A percentile compares a stretch with the other conserved stretches of the same genome.
These are phyloP conservation scores for Aureobasidium sp. DNA, from an alignment of 2,329 filamentous ascomycete genomes.

Conservation along the genomic window DNA sequence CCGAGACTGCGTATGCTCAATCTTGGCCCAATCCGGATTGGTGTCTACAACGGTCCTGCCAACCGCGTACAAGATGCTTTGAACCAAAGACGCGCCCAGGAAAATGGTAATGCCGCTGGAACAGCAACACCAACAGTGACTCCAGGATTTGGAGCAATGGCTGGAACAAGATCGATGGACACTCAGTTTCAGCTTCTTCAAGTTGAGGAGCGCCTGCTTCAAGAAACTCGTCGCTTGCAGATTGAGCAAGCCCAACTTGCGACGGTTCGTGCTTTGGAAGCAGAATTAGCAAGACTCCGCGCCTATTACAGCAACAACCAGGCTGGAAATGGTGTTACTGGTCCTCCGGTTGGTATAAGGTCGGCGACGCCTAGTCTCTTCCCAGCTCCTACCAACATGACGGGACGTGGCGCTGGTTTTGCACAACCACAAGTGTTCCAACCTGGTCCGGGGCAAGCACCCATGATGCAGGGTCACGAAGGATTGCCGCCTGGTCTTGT, in stretches of 20 bases:
- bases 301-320: conserved; percentile 22
- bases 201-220: conserved; percentile 60
- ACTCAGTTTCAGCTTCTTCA: conserved; percentile 51
- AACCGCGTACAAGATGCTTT: conserved; percentile 37
- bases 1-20: conserved; percentile 48
- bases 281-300: conserved; percentile 59
- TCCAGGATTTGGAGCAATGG: conserved; percentile 13
- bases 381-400: neutral
- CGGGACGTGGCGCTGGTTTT: conserved; percentile 14
- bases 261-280: conserved; percentile 57
- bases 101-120: neutral
- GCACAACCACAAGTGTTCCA: conserved; percentile 23
- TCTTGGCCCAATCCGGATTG: conserved; percentile 65
- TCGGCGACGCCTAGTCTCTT: neutral
- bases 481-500: conserved; percentile 42
- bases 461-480: conserved; percentile 35
- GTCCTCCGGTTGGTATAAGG: neutral
- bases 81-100: neutral
- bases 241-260: conserved; percentile 59
- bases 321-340: conserved; percentile 10
- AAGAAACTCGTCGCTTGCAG: conserved; percentile 57
- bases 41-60: conserved; percentile 53
- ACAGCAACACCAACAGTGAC: conserved; percentile 18
- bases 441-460: conserved; percentile 22
- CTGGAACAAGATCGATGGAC: conserved; percentile 19